Evolutionary conservation across 441 rosid species (phyloP).

Genomic region (Biscutella laevigata): DNA sequence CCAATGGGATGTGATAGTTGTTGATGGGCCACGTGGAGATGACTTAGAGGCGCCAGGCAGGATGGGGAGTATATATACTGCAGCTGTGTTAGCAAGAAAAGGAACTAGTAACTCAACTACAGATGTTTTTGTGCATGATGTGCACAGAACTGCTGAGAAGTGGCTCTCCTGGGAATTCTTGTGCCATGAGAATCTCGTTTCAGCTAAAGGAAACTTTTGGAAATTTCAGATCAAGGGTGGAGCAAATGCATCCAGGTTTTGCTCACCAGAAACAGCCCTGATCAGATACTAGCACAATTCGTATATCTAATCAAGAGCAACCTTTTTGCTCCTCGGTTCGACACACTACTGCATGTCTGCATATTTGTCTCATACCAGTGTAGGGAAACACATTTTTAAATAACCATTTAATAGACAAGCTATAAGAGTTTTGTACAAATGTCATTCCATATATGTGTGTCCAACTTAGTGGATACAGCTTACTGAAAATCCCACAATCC

Average conservation of each 20-base stretch:
- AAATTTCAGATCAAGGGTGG: conserved; percentile 33
- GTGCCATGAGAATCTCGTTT: conserved; percentile 51
- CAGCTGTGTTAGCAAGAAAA: conserved; percentile 43
- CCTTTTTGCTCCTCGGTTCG: not conserved
- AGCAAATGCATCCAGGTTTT: conserved; percentile 52
- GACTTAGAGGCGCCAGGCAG: conserved; percentile 48
- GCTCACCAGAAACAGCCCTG: conserved; percentile 31
- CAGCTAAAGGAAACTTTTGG: conserved; percentile 51
- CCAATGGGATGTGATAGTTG: conserved; percentile 57
- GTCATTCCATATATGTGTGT: not conserved
- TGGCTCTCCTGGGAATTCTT: conserved; percentile 68
- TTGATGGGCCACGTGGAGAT: conserved; percentile 54
- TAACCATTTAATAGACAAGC: not conserved
- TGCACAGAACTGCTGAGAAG: conserved; percentile 46
- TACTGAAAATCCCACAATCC: not conserved
- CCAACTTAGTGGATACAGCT: not conserved
- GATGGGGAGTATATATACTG: conserved; percentile 51
- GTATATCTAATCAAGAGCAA: not conserved
- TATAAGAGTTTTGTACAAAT: not conserved
- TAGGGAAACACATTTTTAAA: not conserved
- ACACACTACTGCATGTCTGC: not conserved
- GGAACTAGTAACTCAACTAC: conserved; percentile 33
- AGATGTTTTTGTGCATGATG: conserved; percentile 50
- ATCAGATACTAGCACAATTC: conserved; percentile 16
- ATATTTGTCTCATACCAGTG: not conserved